Evolutionary conservation across 2,329 filamentous ascomycete species (phyloP).

Genomic region (Aureobasidium melanogenum): DNA sequence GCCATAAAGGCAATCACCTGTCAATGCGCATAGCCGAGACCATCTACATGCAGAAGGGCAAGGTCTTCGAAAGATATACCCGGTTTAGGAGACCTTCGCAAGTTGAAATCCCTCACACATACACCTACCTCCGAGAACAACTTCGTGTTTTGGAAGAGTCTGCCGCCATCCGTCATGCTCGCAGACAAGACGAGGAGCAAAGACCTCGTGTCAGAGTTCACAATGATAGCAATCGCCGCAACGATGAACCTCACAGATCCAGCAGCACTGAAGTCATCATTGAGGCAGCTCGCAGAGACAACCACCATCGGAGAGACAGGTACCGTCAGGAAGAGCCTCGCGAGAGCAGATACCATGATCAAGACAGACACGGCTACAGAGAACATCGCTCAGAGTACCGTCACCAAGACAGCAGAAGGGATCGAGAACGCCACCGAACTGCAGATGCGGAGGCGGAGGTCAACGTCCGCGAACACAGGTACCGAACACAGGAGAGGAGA

Average conservation of each 20-base stretch:
- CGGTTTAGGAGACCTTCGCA: conserved; percentile 32
- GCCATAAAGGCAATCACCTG: conserved; percentile 34
- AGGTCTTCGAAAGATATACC: conserved; percentile 18
- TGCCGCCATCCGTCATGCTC: background rate
- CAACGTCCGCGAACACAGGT: background rate
- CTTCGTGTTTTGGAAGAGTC: background rate
- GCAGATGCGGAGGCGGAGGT: background rate
- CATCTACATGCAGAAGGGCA: conserved; percentile 32
- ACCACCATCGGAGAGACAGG: background rate
- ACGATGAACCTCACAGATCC: background rate
- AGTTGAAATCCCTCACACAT: conserved; percentile 36
- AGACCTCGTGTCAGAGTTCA: background rate
- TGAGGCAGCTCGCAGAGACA: background rate
- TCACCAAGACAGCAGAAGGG: background rate
- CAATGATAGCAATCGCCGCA: background rate
- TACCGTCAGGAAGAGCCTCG: background rate
- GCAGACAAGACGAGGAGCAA: background rate
- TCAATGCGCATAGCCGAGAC: conserved; percentile 36
- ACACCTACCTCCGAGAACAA: conserved; percentile 17
- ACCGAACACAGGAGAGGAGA: conserved; percentile 2
- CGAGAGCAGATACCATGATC: background rate
- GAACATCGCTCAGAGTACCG: background rate
- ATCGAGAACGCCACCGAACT: background rate
- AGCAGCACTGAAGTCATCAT: conserved; percentile 3
- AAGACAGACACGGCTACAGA: background rate